These are phyloP conservation scores for Fusarium solani-melongenae DNA, from an alignment of 2,329 filamentous ascomycete genomes.

Conservation along the genomic window DNA sequence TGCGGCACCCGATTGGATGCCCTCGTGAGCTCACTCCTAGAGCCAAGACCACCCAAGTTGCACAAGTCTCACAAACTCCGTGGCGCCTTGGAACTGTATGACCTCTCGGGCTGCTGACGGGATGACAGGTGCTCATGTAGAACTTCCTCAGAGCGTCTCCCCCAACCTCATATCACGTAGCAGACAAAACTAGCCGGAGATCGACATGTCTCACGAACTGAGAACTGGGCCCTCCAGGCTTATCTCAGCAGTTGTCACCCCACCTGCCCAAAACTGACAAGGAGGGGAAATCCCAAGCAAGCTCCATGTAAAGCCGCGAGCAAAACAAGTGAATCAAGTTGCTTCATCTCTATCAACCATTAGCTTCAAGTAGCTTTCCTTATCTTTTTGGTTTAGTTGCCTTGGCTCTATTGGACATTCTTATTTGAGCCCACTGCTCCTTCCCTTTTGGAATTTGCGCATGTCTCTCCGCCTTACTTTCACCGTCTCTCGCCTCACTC, in stretches of 20 bases:
- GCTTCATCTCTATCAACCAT: slow-evolving; percentile 9
- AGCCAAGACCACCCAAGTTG: background rate
- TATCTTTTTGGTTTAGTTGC: background rate
- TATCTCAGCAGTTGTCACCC: slow-evolving; percentile 41
- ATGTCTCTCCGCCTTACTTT: background rate
- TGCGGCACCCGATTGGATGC: slow-evolving; percentile 1
- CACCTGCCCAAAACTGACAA: slow-evolving; percentile 39
- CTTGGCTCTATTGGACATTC: background rate
- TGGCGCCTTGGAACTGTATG: background rate
- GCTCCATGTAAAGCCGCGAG: background rate
- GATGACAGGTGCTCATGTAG: background rate
- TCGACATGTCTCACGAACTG: background rate
- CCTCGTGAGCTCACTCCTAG: background rate
- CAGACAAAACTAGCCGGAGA: background rate
- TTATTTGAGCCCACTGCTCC: background rate
- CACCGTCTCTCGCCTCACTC: background rate
- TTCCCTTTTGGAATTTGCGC: background rate
- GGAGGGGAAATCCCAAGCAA: slow-evolving; percentile 36
- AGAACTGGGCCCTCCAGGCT: slow-evolving; percentile 19
- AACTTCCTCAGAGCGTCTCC: background rate
- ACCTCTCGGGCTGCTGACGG: background rate
- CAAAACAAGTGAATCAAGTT: slow-evolving; percentile 2
- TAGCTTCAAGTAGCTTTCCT: slow-evolving; percentile 1
- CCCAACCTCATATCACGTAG: background rate
- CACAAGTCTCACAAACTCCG: background rate